phyloP scores from a whole-genome alignment of 2,329 filamentous ascomycete genomes.

The Amauroascus niger region DNA sequence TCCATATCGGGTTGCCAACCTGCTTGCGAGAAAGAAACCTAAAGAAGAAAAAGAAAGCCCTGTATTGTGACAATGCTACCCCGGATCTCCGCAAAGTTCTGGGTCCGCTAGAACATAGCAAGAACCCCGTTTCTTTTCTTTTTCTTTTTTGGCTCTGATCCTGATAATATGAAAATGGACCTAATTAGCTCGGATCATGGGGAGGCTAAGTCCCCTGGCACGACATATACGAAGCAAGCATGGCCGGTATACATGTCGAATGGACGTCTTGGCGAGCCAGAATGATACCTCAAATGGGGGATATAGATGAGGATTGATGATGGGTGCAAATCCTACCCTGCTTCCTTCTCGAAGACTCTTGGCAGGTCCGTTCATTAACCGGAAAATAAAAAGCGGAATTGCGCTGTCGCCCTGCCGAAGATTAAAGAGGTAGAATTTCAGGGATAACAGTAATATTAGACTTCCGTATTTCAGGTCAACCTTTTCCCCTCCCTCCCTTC shows the following conservation, averaged over 20 bases:
- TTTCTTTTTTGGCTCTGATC: too few relatives aligned
- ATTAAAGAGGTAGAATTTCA: constrained; percentile 7
- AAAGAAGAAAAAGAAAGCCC: too few relatives aligned
- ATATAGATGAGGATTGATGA: not conserved
- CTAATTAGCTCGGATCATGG: constrained; percentile 7
- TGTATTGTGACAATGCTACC: constrained; percentile 2
- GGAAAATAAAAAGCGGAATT: constrained; percentile 7
- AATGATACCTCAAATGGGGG: constrained; percentile 3
- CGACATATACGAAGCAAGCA: constrained; percentile 11
- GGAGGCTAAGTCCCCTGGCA: not conserved
- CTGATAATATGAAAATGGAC: not conserved
- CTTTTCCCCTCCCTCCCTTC: too few relatives aligned
- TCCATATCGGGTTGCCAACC: not conserved
- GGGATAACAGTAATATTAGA: constrained; percentile 1
- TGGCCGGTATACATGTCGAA: not conserved
- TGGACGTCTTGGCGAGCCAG: not conserved
- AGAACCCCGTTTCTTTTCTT: not conserved
- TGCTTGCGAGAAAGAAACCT: not conserved
- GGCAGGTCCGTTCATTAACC: constrained; percentile 12
- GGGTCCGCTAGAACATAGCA: not conserved
- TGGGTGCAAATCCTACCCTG: constrained; percentile 8
- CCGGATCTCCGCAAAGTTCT: constrained; percentile 9
- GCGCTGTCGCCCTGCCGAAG: not conserved
- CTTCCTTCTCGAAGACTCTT: constrained; percentile 5
- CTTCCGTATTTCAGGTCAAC: constrained; percentile 4